Evolutionary conservation across 257 asterid species (phyloP), one percentile per base, ranked within the genome.

Genomic region (Schizonepeta tenuifolia): DNA sequence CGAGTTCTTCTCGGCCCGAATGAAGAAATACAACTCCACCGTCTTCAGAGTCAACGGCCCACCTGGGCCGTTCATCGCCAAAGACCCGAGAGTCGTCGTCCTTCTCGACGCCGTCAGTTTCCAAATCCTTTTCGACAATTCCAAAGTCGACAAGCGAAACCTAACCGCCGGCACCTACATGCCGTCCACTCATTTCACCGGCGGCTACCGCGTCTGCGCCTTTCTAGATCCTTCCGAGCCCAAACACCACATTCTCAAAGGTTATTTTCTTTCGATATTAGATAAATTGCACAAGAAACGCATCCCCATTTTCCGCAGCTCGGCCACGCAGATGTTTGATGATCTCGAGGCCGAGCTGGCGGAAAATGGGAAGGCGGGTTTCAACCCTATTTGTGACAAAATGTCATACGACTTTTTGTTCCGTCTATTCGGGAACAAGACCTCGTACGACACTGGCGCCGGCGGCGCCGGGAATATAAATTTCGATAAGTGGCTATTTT

Each of bases 21-120:
- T 84, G 15, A 64, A 78, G 33, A 79, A 81, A n/a, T 64, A 87
- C 72, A 75, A 79, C 22, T 87, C 93, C 35, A 85, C 90, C 0
- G 84, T 87, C 6, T 85, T 81, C 53, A 54, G 86, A 35, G 63
- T 68, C 43, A 85, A 87, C 59, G 77, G 73, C 81, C 88, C 88
- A 8, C 93, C 90, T 0, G 93, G 90, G 17, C 90, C 93, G 7
- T 87, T 85, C 73, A 71, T 75, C 36, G 81, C 88, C 35, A n/a
- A 56, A 0, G 20, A 85, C 17, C 53, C 93, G 0, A 81, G 62
- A 40, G 93, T 85, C 4, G 24, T 87, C 0, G 82, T 63, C 38
- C 63, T 76, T 15, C 80, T 76, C n/a, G 80, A 76, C 55, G 76
- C 74, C 43, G 65, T 58, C 35, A 79, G 82, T 68, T 83, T 83